Conservation (phyloP, 148 eudicot genomes). For the Rhododendron vialii region DNA sequence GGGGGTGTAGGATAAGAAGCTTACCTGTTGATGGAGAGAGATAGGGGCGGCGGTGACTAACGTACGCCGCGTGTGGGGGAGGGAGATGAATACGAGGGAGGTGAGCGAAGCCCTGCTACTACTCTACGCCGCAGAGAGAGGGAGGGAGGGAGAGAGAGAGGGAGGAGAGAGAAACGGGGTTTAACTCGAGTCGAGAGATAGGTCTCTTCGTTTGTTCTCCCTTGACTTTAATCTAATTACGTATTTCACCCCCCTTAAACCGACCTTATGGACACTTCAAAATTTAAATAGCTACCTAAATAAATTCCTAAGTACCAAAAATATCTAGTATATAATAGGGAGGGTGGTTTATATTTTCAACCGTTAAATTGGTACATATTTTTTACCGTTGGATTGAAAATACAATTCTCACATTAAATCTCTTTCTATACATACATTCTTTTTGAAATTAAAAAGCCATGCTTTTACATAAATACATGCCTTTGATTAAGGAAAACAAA, state of each 20-base stretch:
- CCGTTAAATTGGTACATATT: too few relatives aligned
- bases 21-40: conserved; percentile 22
- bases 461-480: too few relatives aligned
- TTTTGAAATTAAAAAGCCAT: too few relatives aligned
- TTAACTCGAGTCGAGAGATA: not conserved
- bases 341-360: too few relatives aligned
- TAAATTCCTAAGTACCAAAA: too few relatives aligned
- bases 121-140: not conserved
- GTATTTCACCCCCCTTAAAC: not conserved
- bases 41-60: conserved; percentile 15
- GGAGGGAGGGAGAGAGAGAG: not conserved
- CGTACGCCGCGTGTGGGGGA: conserved; percentile 19
- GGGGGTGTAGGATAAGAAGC: conserved; percentile 7
- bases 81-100: conserved; percentile 5
- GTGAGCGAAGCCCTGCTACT: not conserved
- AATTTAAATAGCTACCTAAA: too few relatives aligned
- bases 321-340: too few relatives aligned
- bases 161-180: not conserved
- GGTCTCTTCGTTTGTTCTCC: not conserved
- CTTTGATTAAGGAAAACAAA: too few relatives aligned
- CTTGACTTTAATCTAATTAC: not conserved
- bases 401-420: too few relatives aligned
- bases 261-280: not conserved
- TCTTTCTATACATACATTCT: too few relatives aligned
- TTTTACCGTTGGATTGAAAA: too few relatives aligned